Conservation (phyloP, 1,139 yeast species). For the Debaryomyces subglobosus region DNA sequence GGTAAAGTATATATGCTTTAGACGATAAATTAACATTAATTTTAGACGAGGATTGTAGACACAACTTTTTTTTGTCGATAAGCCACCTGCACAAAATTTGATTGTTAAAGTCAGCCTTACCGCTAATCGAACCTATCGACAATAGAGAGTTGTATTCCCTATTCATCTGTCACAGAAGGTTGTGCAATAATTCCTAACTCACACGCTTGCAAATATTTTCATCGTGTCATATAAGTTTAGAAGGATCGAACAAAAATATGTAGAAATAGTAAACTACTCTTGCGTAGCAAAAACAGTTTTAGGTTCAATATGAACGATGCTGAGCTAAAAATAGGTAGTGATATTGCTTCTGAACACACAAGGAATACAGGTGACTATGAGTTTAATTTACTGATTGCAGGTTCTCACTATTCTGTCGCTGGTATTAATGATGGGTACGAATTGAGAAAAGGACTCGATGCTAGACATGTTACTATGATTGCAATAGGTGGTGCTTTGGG, state of each 20-base stretch:
- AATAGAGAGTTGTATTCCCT: neutral
- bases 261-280: neutral
- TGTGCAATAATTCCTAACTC: neutral
- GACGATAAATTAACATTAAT: neutral
- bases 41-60: neutral
- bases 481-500: too few relatives aligned
- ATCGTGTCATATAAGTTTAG: neutral
- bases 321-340: neutral
- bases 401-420: neutral
- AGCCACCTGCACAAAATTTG: neutral
- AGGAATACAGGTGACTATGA: neutral
- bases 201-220: neutral
- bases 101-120: neutral
- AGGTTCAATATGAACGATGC: neutral
- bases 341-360: neutral
- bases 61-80: neutral
- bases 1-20: neutral
- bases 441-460: neutral
- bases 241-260: neutral
- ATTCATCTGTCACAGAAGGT: neutral
- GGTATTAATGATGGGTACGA: neutral
- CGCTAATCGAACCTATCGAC: neutral
- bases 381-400: constrained; percentile 35
- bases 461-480: neutral
- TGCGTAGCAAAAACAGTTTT: too few relatives aligned